phyloP scores from a whole-genome alignment of 202 grass and related monocot genomes.

The Carex sylvatica region DNA sequence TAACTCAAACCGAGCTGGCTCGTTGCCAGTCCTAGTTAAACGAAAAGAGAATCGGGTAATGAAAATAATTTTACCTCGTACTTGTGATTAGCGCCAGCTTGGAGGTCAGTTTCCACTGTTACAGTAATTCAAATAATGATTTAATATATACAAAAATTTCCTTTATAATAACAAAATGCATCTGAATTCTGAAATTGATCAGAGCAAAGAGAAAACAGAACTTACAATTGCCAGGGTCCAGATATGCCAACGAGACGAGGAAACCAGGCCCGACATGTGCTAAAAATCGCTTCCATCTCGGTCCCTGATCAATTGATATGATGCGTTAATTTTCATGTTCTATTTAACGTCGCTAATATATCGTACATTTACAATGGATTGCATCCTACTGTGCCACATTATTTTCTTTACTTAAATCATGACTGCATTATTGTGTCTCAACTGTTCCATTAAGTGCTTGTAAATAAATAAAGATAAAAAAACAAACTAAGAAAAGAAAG shows the following conservation, averaged over 20 bases:
- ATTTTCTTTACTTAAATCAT: background rate
- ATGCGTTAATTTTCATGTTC: background rate
- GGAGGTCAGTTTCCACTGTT: constrained; percentile 93
- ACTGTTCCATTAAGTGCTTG: background rate
- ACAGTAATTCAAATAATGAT: constrained; percentile 5
- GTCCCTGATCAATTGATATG: constrained; percentile 30
- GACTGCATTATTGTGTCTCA: background rate
- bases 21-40: too few species aligned
- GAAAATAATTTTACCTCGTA: constrained; percentile 48
- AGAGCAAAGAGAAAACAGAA: background rate
- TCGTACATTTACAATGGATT: background rate
- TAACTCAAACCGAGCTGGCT: too few species aligned
- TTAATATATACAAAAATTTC: background rate
- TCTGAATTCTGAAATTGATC: background rate
- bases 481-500: background rate
- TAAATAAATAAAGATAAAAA: background rate
- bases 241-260: constrained; percentile 85
- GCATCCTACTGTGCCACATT: background rate
- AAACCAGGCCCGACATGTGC: constrained; percentile 86
- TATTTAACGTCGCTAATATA: background rate
- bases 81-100: constrained; percentile 76
- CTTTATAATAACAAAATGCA: background rate
- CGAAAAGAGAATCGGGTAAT: background rate
- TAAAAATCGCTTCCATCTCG: constrained; percentile 68
- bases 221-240: constrained; percentile 92